A percentile compares a stretch with the other conserved stretches of the same genome.
Conservation (phyloP, 192 early-diverging fungal species). For the Coemansia sp. region DNA sequence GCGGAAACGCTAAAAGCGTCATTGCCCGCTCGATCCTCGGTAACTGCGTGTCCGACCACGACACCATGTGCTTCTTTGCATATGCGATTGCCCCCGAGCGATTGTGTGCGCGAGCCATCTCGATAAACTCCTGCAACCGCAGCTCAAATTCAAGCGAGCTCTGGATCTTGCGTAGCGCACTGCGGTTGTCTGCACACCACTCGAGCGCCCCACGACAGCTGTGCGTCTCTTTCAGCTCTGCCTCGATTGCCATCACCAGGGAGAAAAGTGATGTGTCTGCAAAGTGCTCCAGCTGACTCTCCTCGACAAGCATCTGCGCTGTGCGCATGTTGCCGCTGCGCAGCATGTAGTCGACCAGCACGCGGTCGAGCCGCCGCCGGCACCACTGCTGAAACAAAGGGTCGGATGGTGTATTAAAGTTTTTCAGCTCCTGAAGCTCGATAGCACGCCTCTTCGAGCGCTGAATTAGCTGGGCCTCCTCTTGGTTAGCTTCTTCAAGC, state of each 20-base stretch:
- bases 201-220: conserved; percentile 85
- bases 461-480: conserved; percentile 69
- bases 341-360: conserved; percentile 95
- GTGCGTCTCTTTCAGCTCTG: conserved; percentile 62
- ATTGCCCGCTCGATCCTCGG: conserved; percentile 87
- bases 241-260: conserved; percentile 76
- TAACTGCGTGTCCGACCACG: conserved; percentile 73
- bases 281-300: conserved; percentile 52
- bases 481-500: conserved; percentile 75
- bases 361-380: conserved; percentile 76
- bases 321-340: conserved; percentile 78
- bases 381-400: conserved; percentile 84
- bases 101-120: conserved; percentile 69
- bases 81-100: conserved; percentile 78
- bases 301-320: conserved; percentile 64
- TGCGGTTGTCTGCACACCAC: conserved; percentile 95
- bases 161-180: conserved; percentile 85
- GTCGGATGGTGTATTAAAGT: conserved; percentile 61
- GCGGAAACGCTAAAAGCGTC: conserved; percentile 81
- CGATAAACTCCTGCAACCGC: conserved; percentile 92
- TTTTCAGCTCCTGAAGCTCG: conserved; percentile 72
- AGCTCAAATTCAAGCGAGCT: conserved; percentile 96
- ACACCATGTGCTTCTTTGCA: conserved; percentile 76
- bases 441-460: conserved; percentile 70
- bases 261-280: conserved; percentile 91